phyloP scores from a whole-genome alignment of 768 basidiomycete genomes.

The Tricholoma furcatifolium region DNA sequence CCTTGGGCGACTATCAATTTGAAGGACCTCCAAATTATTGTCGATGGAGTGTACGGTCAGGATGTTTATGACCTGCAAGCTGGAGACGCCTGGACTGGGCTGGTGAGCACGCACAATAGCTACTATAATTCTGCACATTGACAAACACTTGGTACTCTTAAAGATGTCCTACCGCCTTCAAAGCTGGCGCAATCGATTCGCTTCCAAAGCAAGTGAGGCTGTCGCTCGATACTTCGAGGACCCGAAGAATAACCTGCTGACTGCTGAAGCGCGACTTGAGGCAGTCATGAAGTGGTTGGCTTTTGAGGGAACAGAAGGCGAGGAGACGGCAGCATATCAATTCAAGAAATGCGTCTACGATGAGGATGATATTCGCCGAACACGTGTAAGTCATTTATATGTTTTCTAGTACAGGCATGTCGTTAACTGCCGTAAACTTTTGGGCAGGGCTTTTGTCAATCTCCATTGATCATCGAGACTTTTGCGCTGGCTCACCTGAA shows the following conservation, averaged over 20 bases:
- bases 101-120: neutral
- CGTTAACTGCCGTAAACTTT: neutral
- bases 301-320: neutral
- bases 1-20: neutral
- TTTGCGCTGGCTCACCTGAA: slow-evolving; percentile 16
- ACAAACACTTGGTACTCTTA: neutral
- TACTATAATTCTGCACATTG: neutral
- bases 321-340: neutral
- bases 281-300: neutral
- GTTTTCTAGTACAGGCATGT: neutral
- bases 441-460: neutral
- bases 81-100: slow-evolving; percentile 1
- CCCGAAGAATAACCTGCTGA: neutral
- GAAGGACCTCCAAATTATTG: neutral
- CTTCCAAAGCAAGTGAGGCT: neutral
- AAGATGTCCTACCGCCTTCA: neutral
- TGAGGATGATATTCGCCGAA: neutral
- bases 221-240: neutral
- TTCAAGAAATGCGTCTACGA: neutral
- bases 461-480: neutral
- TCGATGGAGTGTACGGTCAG: neutral
- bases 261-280: neutral
- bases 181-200: neutral
- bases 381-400: neutral
- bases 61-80: neutral